Conservation (phyloP, 2,329 filamentous ascomycete genomes). For the Aaosphaeria pasadenensis region DNA sequence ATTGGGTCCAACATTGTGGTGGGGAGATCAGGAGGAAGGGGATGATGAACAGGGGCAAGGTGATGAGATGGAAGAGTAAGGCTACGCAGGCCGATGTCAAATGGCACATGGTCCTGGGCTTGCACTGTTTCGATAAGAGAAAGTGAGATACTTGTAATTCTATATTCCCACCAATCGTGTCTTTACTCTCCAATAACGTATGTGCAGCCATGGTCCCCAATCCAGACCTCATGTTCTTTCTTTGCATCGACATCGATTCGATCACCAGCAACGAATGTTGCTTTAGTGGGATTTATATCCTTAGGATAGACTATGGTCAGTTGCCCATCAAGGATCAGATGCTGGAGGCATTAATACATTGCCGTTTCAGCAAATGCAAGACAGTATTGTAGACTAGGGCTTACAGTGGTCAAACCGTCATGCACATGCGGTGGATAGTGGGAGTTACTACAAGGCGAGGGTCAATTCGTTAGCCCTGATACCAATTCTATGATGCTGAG, state of each 20-base stretch:
- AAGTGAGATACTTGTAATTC: too few species aligned
- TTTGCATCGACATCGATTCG: conserved; percentile 65
- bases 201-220: conserved; percentile 64
- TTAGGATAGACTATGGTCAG: conserved; percentile 66
- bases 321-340: conserved; percentile 63
- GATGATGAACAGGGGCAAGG: conserved; percentile 22
- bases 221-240: conserved; percentile 66
- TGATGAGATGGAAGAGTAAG: conserved; percentile 23
- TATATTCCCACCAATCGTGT: too few species aligned
- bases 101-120: too few species aligned
- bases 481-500: too few species aligned
- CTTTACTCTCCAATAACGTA: conserved; percentile 59
- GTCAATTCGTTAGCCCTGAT: too few species aligned
- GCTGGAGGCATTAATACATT: conserved; percentile 20
- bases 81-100: neutral
- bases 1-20: conserved; percentile 49
- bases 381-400: too few species aligned
- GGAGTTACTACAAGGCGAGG: conserved; percentile 51
- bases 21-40: conserved; percentile 32
- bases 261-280: conserved; percentile 58
- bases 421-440: conserved; percentile 69
- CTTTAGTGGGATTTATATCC: conserved; percentile 54
- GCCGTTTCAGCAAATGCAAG: too few species aligned
- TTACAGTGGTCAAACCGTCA: conserved; percentile 56
- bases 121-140: too few species aligned